These are phyloP conservation scores for Microcera coccophila DNA, from an alignment of 2,329 filamentous ascomycete genomes.

Conservation along the genomic window DNA sequence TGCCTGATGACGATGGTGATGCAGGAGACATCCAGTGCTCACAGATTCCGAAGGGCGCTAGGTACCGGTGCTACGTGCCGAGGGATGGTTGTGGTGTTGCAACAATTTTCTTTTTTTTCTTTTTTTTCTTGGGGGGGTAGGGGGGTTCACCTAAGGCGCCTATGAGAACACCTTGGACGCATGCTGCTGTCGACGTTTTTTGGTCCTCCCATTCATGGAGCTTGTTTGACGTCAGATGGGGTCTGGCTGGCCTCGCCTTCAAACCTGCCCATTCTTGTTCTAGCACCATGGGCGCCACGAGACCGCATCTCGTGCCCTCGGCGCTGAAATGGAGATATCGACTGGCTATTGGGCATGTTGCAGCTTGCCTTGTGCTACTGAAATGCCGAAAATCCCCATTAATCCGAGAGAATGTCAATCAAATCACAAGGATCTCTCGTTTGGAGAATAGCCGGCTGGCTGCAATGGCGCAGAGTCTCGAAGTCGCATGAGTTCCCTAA, in stretches of 20 bases:
- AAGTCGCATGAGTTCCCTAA: constrained; percentile 8
- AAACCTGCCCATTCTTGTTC: constrained; percentile 13
- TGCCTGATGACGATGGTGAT: too few species aligned
- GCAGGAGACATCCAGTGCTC: neutral
- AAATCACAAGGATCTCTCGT: neutral
- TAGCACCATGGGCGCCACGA: constrained; percentile 7
- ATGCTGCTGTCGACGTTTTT: too few species aligned
- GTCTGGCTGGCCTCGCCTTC: constrained; percentile 17
- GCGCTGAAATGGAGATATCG: neutral
- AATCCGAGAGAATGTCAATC: constrained; percentile 11
- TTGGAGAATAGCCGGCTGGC: constrained; percentile 7
- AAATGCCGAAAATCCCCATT: constrained; percentile 24
- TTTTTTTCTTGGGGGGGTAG: too few species aligned
- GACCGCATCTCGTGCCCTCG: neutral
- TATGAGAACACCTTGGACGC: neutral
- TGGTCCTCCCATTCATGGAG: neutral
- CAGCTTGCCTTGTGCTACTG: constrained; percentile 10
- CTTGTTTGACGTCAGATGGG: constrained; percentile 26
- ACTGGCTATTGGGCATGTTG: constrained; percentile 22
- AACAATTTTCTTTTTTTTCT: too few species aligned
- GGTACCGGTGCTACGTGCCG: neutral
- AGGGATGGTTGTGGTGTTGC: too few species aligned
- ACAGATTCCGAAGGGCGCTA: neutral
- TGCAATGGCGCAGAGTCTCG: constrained; percentile 3
- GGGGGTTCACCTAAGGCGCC: neutral